phyloP scores from a whole-genome alignment of 192 early-diverging fungal species.

The Backusella morwellensis region DNA sequence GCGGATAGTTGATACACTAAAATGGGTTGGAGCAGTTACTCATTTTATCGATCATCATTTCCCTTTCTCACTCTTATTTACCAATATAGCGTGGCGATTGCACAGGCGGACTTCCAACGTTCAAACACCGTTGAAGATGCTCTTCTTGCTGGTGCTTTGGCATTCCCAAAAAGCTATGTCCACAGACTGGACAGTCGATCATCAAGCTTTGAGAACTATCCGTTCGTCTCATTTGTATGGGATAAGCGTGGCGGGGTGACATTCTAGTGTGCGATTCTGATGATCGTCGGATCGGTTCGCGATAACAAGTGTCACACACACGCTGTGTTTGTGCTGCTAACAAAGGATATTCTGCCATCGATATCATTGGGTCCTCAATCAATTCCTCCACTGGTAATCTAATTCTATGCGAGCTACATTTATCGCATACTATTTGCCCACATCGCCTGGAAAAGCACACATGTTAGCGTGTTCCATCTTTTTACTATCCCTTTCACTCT shows the following conservation, averaged over 20 bases:
- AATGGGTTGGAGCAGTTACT: not conserved
- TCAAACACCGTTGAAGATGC: constrained; percentile 68
- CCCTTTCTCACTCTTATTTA: constrained; percentile 17
- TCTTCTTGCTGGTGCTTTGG: constrained; percentile 46
- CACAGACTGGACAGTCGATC: constrained; percentile 77
- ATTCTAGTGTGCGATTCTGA: not conserved
- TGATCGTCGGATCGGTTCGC: constrained; percentile 12
- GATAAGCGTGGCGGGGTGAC: not conserved
- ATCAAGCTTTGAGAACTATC: constrained; percentile 58
- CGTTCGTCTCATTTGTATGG: constrained; percentile 2
- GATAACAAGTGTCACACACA: constrained; percentile 24
- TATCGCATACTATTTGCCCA: constrained; percentile 82
- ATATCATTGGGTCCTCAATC: constrained; percentile 42
- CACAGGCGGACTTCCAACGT: constrained; percentile 45
- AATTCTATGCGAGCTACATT: constrained; percentile 65
- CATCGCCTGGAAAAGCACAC: constrained; percentile 48
- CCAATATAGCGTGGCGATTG: constrained; percentile 65
- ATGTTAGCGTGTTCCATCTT: too few species aligned
- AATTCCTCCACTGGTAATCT: constrained; percentile 48
- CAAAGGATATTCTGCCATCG: constrained; percentile 14
- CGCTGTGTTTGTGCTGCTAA: constrained; percentile 22
- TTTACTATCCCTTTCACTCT: not conserved
- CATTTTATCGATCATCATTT: not conserved
- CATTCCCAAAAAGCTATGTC: constrained; percentile 32
- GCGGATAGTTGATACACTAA: constrained; percentile 58